Evolutionary conservation across 331 rosid genomes (phyloP).

Genomic region (Quercus lobata): DNA sequence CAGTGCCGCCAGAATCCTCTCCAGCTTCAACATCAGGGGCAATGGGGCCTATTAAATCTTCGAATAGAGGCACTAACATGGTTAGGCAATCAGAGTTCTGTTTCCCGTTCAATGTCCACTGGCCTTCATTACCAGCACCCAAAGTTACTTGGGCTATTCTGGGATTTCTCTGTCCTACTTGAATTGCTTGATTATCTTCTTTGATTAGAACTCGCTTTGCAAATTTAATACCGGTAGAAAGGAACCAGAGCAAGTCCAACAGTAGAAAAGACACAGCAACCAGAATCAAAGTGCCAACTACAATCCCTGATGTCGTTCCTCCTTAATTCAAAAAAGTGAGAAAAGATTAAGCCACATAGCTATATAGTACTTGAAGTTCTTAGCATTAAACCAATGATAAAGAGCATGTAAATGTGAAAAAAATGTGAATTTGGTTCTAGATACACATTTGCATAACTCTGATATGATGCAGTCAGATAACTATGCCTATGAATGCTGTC

Average conservation of each 20-base stretch:
- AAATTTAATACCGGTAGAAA: slow-evolving; percentile 72
- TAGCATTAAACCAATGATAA: background rate
- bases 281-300: slow-evolving; percentile 63
- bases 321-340: slow-evolving; percentile 35
- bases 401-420: too few relatives aligned
- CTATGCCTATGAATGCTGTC: too few relatives aligned
- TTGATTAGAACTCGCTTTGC: slow-evolving; percentile 82
- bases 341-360: slow-evolving; percentile 6
- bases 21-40: too few relatives aligned
- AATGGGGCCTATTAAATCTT: slow-evolving; percentile 95
- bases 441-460: too few relatives aligned
- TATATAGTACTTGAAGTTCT: background rate
- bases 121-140: slow-evolving; percentile 93
- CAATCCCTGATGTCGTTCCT: slow-evolving; percentile 42
- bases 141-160: slow-evolving; percentile 67
- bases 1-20: too few relatives aligned
- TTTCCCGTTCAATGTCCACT: slow-evolving; percentile 72
- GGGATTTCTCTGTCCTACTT: slow-evolving; percentile 47
- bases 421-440: too few relatives aligned
- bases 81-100: slow-evolving; percentile 35
- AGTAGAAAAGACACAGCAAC: slow-evolving; percentile 37
- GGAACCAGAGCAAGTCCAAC: slow-evolving; percentile 66
- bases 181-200: slow-evolving; percentile 48
- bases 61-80: slow-evolving; percentile 71
- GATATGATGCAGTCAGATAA: too few relatives aligned